These are phyloP conservation scores for Austroboletus sp. DNA, from an alignment of 1,284 basidiomycete species.

Conservation along the genomic window DNA sequence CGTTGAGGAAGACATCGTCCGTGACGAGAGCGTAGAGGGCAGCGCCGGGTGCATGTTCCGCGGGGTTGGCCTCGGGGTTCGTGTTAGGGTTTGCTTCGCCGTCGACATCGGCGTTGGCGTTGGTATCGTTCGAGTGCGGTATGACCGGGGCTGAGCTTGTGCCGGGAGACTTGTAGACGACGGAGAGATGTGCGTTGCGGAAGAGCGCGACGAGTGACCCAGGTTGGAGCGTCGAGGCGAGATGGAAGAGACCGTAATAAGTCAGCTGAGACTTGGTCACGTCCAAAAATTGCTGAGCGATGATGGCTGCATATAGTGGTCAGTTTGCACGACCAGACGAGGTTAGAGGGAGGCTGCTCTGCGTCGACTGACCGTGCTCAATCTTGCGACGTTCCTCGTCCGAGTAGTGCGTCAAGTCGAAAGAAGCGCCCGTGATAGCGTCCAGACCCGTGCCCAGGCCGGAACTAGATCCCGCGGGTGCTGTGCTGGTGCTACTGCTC, in stretches of 20 bases:
- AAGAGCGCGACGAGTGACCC: constrained; percentile 72
- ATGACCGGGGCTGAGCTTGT: background rate
- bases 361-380: constrained; percentile 50
- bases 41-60: background rate
- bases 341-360: background rate
- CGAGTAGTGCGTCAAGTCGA: constrained; percentile 19
- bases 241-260: constrained; percentile 72
- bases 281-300: constrained; percentile 66
- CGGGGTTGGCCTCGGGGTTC: background rate
- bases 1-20: constrained; percentile 71
- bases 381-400: constrained; percentile 54
- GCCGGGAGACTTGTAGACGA: constrained; percentile 60
- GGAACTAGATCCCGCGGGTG: constrained; percentile 19
- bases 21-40: constrained; percentile 74
- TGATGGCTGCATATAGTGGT: constrained; percentile 44
- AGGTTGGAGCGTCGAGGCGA: constrained; percentile 50
- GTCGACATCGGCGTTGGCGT: no score
- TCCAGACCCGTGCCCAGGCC: background rate
- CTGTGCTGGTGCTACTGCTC: constrained; percentile 9
- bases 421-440: background rate
- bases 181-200: constrained; percentile 83
- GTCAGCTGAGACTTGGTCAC: constrained; percentile 76
- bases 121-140: background rate
- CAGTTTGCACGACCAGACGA: no score
- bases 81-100: background rate